Conservation (phyloP, 805 yeast species). For the Monosporozyma yasuniensis region DNA sequence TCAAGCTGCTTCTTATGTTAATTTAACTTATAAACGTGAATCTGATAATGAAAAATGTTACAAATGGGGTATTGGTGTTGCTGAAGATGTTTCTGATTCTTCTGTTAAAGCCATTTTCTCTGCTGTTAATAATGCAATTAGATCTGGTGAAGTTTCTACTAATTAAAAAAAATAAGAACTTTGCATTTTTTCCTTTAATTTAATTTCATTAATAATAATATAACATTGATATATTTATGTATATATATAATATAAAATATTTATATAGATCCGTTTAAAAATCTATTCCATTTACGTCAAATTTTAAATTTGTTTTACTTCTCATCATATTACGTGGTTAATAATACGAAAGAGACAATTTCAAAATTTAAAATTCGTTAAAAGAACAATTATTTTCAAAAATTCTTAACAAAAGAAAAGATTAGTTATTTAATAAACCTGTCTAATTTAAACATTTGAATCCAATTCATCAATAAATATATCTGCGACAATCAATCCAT, state of each 20-base stretch:
- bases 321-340: no score
- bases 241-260: no score
- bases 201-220: no score
- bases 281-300: no score
- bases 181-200: no score
- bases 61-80: slow-evolving; percentile 84
- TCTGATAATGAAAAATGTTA: slow-evolving; percentile 20
- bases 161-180: no score
- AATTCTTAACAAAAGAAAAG: background rate
- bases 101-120: slow-evolving; percentile 62
- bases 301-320: no score
- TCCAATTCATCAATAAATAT: no score
- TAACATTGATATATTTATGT: background rate
- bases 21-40: slow-evolving; percentile 13
- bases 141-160: slow-evolving; percentile 21
- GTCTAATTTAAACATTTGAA: background rate
- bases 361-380: no score
- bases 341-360: no score
- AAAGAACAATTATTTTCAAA: background rate
- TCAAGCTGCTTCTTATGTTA: slow-evolving; percentile 67
- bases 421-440: background rate
- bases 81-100: slow-evolving; percentile 75
- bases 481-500: no score
- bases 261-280: no score
- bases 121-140: slow-evolving; percentile 41